Conservation (phyloP, 768 basidiomycete species). For the Naganishia onofrii region DNA sequence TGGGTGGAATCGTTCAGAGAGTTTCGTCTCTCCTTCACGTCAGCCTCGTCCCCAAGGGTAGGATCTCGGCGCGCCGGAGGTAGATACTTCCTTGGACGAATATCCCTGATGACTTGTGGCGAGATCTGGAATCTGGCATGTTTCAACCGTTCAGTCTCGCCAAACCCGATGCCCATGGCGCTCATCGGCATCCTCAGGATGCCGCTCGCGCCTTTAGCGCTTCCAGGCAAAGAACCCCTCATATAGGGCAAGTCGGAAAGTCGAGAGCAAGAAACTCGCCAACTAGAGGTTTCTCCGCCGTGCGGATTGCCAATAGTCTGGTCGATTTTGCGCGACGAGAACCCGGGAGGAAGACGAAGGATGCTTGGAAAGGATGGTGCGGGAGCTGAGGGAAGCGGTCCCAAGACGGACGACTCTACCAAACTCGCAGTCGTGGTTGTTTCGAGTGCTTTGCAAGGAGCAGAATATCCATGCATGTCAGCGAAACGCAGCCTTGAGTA, state of each 20-base stretch:
- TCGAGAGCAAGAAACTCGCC: not conserved
- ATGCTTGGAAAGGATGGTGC: conserved; percentile 23
- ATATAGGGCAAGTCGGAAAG: not conserved
- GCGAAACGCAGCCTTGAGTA: not conserved
- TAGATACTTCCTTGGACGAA: not conserved
- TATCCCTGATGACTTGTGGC: not conserved
- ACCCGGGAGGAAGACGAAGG: conserved; percentile 25
- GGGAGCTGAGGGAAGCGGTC: not conserved
- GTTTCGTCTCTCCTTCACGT: not conserved
- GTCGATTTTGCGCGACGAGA: not conserved
- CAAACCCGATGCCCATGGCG: conserved; percentile 16
- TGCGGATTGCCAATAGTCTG: not conserved
- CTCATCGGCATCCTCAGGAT: conserved; percentile 14
- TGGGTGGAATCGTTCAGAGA: conserved; percentile 17
- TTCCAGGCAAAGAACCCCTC: not conserved
- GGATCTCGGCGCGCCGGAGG: not conserved
- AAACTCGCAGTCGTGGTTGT: not conserved
- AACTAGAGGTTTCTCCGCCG: not conserved
- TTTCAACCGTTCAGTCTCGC: conserved; percentile 4
- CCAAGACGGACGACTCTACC: not conserved
- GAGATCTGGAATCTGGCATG: conserved; percentile 4
- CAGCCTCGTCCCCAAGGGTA: not conserved
- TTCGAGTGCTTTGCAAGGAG: not conserved
- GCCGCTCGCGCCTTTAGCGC: not conserved
- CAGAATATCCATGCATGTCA: not conserved